Conservation (phyloP, 1,284 basidiomycete species). For the Spongispora temasekensis region DNA sequence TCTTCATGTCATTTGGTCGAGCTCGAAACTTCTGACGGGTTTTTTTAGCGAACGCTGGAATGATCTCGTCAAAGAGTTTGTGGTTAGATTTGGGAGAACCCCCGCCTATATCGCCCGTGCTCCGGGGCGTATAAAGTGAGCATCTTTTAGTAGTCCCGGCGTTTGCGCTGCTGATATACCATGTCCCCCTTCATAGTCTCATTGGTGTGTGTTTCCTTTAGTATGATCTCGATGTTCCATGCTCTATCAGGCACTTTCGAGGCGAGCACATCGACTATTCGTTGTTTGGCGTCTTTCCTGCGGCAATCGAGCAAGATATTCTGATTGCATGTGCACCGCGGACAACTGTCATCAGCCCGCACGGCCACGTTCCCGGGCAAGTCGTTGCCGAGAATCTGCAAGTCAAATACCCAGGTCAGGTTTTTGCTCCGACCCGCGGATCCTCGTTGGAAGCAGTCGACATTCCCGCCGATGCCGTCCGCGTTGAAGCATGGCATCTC, state of each 20-base stretch:
- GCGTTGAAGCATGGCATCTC: constrained; percentile 63
- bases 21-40: neutral
- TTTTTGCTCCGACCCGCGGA: constrained; percentile 53
- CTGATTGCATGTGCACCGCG: constrained; percentile 77
- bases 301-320: constrained; percentile 85
- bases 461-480: constrained; percentile 41
- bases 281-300: constrained; percentile 78
- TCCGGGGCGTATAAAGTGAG: constrained; percentile 83
- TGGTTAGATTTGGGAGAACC: constrained; percentile 61
- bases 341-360: constrained; percentile 19
- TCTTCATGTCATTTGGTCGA: no score
- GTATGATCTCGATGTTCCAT: no score
- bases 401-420: constrained; percentile 56
- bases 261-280: constrained; percentile 91
- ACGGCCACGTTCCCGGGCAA: constrained; percentile 41
- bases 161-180: neutral
- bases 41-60: constrained; percentile 59
- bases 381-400: constrained; percentile 70
- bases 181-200: constrained; percentile 20
- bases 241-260: constrained; percentile 34
- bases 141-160: constrained; percentile 12
- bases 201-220: constrained; percentile 29
- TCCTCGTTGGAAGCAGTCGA: constrained; percentile 20
- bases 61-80: constrained; percentile 62
- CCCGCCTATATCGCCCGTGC: constrained; percentile 77